Conservation (phyloP, 176 grass and related monocot species). For the Hyparrhenia diplandra region DNA sequence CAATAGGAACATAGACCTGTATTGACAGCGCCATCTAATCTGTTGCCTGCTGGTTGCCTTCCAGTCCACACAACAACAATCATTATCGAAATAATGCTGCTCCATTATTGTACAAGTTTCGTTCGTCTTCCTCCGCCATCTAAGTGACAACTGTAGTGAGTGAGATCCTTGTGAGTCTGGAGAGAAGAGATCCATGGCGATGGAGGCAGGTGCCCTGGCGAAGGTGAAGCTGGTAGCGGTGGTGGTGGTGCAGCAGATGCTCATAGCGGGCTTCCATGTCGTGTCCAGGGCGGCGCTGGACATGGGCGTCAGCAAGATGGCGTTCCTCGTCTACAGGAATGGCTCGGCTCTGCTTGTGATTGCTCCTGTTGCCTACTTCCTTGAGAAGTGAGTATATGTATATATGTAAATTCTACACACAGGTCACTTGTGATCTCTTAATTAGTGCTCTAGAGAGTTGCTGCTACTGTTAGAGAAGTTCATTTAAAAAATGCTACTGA, state of each 20-base stretch:
- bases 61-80: not conserved
- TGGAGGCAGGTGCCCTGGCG: not conserved
- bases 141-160: no score
- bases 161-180: not conserved
- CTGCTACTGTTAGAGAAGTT: not conserved
- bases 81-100: not conserved
- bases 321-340: constrained; percentile 66
- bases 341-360: constrained; percentile 48
- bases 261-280: constrained; percentile 58
- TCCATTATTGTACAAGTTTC: not conserved
- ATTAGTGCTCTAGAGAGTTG: not conserved
- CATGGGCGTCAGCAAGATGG: constrained; percentile 60
- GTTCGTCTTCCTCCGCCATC: not conserved
- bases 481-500: not conserved
- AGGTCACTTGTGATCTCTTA: not conserved
- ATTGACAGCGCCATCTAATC: not conserved
- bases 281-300: constrained; percentile 61
- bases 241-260: constrained; percentile 27
- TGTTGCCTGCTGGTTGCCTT: not conserved
- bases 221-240: constrained; percentile 5
- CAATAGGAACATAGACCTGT: not conserved
- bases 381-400: constrained; percentile 57
- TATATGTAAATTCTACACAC: not conserved
- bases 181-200: not conserved
- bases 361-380: constrained; percentile 63